These are phyloP conservation scores for Naganishia antarctica DNA, from an alignment of 768 basidiomycete genomes.

Conservation along the genomic window DNA sequence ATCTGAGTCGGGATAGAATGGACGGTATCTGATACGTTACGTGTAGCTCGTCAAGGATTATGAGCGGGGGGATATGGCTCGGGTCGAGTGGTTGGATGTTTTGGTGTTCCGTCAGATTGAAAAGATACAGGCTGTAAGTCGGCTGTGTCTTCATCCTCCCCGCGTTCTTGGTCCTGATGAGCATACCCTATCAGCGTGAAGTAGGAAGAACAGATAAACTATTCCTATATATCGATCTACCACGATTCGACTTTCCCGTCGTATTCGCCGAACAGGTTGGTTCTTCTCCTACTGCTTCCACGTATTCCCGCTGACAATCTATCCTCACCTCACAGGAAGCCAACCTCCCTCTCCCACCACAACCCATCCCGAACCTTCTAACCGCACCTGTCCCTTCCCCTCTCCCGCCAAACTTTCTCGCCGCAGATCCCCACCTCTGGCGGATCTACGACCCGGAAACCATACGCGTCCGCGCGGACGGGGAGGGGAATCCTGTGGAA, in stretches of 20 bases:
- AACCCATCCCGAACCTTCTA: slow-evolving; percentile 28
- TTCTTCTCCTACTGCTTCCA: slow-evolving; percentile 13
- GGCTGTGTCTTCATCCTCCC: slow-evolving; percentile 1
- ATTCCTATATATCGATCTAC: slow-evolving; percentile 93
- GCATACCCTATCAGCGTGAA: slow-evolving; percentile 60
- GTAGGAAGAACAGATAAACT: slow-evolving; percentile 85
- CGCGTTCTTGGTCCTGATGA: background rate
- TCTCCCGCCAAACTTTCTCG: slow-evolving; percentile 51
- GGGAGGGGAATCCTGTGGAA: slow-evolving; percentile 84
- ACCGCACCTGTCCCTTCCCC: slow-evolving; percentile 28
- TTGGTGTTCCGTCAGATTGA: slow-evolving; percentile 92
- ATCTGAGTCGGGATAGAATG: background rate
- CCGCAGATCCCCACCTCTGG: slow-evolving; percentile 73
- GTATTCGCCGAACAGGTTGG: slow-evolving; percentile 84
- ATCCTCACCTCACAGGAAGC: slow-evolving; percentile 35
- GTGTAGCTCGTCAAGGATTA: slow-evolving; percentile 73
- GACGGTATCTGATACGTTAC: background rate
- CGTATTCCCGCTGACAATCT: background rate
- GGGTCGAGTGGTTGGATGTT: slow-evolving; percentile 93
- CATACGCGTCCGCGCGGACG: slow-evolving; percentile 51
- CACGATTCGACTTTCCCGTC: slow-evolving; percentile 94
- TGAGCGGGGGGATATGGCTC: slow-evolving; percentile 84
- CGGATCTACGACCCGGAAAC: slow-evolving; percentile 85
- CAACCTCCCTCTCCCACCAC: slow-evolving; percentile 40
- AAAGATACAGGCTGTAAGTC: slow-evolving; percentile 78